These are phyloP conservation scores for Anthracocystis panici-leucophaei DNA, from an alignment of 1,284 basidiomycete species.

Conservation along the genomic window DNA sequence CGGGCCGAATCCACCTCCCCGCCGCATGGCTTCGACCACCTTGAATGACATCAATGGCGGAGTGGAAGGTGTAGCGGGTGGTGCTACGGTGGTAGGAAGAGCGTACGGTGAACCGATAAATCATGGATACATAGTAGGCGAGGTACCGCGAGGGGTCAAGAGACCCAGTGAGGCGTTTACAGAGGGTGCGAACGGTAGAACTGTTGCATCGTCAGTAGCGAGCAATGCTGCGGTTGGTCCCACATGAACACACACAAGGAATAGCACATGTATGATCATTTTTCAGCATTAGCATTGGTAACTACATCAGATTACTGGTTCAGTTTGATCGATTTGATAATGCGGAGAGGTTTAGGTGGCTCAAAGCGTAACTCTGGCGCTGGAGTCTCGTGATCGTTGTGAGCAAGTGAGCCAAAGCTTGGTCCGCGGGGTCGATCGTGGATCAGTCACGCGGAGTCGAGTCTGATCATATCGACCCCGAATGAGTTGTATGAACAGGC, in stretches of 20 bases:
- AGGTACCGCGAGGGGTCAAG: constrained; percentile 17
- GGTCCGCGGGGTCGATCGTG: too few relatives aligned
- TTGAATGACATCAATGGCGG: constrained; percentile 10
- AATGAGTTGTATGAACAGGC: too few relatives aligned
- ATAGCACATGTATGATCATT: background rate
- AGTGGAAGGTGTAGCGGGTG: background rate
- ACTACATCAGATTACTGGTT: too few relatives aligned
- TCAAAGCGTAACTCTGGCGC: background rate
- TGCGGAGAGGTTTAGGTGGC: too few relatives aligned
- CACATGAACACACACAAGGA: background rate
- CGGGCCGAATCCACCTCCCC: constrained; percentile 4
- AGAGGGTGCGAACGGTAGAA: background rate
- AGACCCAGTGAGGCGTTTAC: constrained; percentile 12
- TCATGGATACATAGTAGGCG: constrained; percentile 15
- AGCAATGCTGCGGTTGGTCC: background rate
- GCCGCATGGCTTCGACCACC: constrained; percentile 15
- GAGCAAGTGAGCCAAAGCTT: too few relatives aligned
- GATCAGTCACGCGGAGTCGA: too few relatives aligned
- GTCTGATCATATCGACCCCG: too few relatives aligned
- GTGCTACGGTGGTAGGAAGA: background rate
- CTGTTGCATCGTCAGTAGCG: background rate
- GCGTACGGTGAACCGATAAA: constrained; percentile 22
- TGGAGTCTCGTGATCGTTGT: too few relatives aligned
- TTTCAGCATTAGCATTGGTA: too few relatives aligned
- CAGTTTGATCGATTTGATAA: too few relatives aligned